Percentiles rank a stretch among this genome's conserved stretches.
Conservation (phyloP, 1,284 basidiomycete genomes). For the Sanguinoderma infundibulare region DNA sequence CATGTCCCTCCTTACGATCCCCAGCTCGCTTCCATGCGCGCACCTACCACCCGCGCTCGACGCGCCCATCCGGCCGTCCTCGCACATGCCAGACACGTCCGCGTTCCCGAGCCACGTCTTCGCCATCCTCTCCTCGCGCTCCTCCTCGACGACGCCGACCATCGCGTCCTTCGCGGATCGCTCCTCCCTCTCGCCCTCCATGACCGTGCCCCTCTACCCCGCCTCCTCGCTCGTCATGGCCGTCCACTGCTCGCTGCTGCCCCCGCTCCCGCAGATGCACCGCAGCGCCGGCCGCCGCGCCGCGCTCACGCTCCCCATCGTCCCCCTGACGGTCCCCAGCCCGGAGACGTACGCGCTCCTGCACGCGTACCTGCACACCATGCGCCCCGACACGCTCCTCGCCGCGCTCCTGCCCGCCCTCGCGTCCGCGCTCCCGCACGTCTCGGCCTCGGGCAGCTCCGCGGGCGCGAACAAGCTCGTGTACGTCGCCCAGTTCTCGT, state of each 20-base stretch:
- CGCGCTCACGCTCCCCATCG: constrained; percentile 56
- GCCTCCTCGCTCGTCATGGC: constrained; percentile 61
- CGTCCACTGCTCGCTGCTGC: constrained; percentile 56
- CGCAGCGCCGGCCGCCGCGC: constrained; percentile 43
- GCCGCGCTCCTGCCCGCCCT: constrained; percentile 59
- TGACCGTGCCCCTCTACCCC: constrained; percentile 53
- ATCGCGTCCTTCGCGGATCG: constrained; percentile 34
- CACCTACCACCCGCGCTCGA: constrained; percentile 33
- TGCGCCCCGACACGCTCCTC: constrained; percentile 55
- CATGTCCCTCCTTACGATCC: constrained; percentile 32
- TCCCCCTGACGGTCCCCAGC: constrained; percentile 69
- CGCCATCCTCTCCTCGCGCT: constrained; percentile 48
- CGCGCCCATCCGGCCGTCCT: constrained; percentile 32
- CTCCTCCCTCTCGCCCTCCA: constrained; percentile 27
- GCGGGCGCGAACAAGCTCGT: constrained; percentile 32
- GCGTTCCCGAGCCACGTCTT: constrained; percentile 60
- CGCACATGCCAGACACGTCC: constrained; percentile 34
- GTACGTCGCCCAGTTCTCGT: constrained; percentile 42
- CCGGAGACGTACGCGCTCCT: constrained; percentile 68
- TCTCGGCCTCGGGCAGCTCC: constrained; percentile 51
- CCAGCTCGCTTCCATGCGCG: constrained; percentile 33
- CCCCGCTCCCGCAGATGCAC: constrained; percentile 39
- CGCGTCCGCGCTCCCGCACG: constrained; percentile 56
- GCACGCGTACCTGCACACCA: constrained; percentile 68
- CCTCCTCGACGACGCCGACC: constrained; percentile 35